phyloP scores from a whole-genome alignment of 75 land plant species.

The Larix kaempferi region DNA sequence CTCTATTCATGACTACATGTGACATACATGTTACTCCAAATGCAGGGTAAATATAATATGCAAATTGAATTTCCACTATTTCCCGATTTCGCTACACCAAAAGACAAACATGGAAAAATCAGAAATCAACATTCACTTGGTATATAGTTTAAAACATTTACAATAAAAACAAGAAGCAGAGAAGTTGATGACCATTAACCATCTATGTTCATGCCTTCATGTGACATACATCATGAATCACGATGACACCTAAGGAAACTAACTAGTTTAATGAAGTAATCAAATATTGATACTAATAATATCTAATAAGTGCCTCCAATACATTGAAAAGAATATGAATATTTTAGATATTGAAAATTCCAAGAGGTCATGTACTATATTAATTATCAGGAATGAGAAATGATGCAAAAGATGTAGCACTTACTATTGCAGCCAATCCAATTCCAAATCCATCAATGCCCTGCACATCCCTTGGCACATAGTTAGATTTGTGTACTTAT shows the following conservation, averaged over 20 bases:
- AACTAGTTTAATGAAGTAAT: too few species aligned
- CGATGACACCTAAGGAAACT: too few species aligned
- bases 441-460: conserved; percentile 98
- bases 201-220: neutral
- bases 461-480: conserved; percentile 23
- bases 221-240: too few species aligned
- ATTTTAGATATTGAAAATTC: neutral
- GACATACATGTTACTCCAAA: too few species aligned
- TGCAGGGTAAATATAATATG: conserved; percentile 96
- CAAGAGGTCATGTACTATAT: neutral
- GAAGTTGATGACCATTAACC: neutral
- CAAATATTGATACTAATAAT: neutral
- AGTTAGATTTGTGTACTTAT: neutral
- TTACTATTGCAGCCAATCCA: conserved; percentile 94
- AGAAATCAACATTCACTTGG: too few species aligned
- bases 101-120: conserved; percentile 6
- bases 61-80: conserved; percentile 98
- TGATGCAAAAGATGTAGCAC: conserved; percentile 8
- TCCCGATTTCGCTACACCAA: conserved; percentile 79
- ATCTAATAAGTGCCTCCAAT: neutral
- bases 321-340: conserved; percentile 1
- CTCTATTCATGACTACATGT: too few species aligned
- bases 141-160: too few species aligned
- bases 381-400: neutral
- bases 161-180: too few species aligned